phyloP scores from a whole-genome alignment of 139 green algal genomes.

The Tetradesmus obliquus region DNA sequence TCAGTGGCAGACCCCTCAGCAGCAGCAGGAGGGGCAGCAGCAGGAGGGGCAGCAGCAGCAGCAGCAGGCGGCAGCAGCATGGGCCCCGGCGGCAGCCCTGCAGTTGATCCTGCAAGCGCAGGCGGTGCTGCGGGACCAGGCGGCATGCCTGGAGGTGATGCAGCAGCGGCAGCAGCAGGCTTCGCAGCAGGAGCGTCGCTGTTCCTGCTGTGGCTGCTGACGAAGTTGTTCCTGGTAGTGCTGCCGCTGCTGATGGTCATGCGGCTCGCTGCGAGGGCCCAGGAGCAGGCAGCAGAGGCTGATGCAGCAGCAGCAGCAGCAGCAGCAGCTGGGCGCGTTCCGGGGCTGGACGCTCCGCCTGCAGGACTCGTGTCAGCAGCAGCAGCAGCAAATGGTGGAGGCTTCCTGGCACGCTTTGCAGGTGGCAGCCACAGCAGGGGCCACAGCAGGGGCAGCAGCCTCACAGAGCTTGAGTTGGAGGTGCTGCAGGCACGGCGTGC shows the following conservation, averaged over 20 bases:
- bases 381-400: constrained; percentile 1
- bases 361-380: neutral
- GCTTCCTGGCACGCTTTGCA: neutral
- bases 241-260: constrained; percentile 44
- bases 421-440: neutral
- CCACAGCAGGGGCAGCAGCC: neutral
- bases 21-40: neutral
- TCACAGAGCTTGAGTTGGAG: constrained; percentile 28
- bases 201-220: constrained; percentile 39
- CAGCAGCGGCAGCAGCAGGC: constrained; percentile 29
- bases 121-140: neutral
- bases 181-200: neutral
- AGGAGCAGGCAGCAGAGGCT: neutral
- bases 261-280: constrained; percentile 27
- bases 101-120: neutral
- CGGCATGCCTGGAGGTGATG: neutral
- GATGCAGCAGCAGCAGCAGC: neutral
- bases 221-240: constrained; percentile 41
- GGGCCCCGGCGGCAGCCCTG: neutral
- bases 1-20: neutral
- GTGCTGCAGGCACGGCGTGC: neutral
- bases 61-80: neutral
- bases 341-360: neutral
- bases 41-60: neutral
- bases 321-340: neutral